Percentiles rank a stretch among this genome's conserved stretches.
Conservation (phyloP, 257 asterid genomes). For the Cordia subcordata region DNA sequence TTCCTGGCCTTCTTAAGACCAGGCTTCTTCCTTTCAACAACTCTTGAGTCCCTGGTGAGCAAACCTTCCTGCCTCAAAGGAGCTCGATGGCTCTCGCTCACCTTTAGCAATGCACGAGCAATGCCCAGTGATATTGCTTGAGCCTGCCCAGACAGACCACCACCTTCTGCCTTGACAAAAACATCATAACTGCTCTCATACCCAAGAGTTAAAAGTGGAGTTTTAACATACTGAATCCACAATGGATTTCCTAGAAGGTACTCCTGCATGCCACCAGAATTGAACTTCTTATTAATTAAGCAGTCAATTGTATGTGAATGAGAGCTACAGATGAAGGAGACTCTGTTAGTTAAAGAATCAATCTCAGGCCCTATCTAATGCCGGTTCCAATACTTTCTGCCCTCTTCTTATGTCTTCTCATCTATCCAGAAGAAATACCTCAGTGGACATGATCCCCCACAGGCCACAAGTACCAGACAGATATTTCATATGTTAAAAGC, state of each 20-base stretch:
- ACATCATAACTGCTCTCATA: slow-evolving; percentile 85
- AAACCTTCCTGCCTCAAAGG: slow-evolving; percentile 86
- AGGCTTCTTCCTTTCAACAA: slow-evolving; percentile 89
- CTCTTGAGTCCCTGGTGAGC: slow-evolving; percentile 89
- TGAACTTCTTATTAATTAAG: not conserved
- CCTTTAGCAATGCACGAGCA: slow-evolving; percentile 93
- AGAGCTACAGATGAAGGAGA: too few relatives aligned
- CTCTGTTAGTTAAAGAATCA: too few relatives aligned
- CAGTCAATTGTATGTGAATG: too few relatives aligned
- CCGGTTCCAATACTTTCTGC: too few relatives aligned
- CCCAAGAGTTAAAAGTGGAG: slow-evolving; percentile 74
- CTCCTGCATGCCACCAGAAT: slow-evolving; percentile 46
- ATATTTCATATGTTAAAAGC: too few relatives aligned
- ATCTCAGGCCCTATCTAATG: too few relatives aligned
- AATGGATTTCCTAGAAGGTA: slow-evolving; percentile 96
- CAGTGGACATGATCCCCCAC: too few relatives aligned
- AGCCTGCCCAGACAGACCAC: slow-evolving; percentile 94
- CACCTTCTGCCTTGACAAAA: slow-evolving; percentile 92
- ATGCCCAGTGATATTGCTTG: slow-evolving; percentile 90
- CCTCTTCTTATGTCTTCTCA: too few relatives aligned
- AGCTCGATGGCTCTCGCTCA: slow-evolving; percentile 71
- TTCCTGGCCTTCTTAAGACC: slow-evolving; percentile 94
- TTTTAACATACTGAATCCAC: slow-evolving; percentile 90
- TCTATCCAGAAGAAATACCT: too few relatives aligned
- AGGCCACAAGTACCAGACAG: too few relatives aligned